A percentile compares a stretch with the other conserved stretches of the same genome.
Evolutionary conservation across 2,329 filamentous ascomycete genomes (phyloP).

Genomic region (Microcyclosporella mali): DNA sequence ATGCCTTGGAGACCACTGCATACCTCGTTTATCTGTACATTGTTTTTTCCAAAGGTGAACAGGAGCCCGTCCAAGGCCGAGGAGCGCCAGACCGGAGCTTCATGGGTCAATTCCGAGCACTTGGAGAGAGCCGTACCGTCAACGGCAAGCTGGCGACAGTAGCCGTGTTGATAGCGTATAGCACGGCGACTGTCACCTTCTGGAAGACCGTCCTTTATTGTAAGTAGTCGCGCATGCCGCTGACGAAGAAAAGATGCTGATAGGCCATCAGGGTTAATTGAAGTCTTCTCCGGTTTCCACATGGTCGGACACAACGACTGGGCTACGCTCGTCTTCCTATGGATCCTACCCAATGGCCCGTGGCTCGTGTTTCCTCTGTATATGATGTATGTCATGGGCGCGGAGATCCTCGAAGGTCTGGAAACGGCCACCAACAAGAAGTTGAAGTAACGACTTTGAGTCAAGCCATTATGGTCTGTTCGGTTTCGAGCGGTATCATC

Average conservation of each 20-base stretch:
- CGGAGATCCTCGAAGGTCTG: constrained; percentile 57
- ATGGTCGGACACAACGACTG: constrained; percentile 58
- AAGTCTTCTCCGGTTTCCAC: constrained; percentile 54
- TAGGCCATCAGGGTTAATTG: constrained; percentile 49
- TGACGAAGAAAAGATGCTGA: background rate
- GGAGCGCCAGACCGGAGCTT: constrained; percentile 38
- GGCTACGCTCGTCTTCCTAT: constrained; percentile 50
- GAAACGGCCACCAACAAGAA: constrained; percentile 33
- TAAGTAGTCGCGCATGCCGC: constrained; percentile 14
- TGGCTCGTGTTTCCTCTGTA: constrained; percentile 61
- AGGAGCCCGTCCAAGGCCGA: constrained; percentile 30
- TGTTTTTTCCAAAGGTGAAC: constrained; percentile 39
- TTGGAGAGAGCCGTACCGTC: constrained; percentile 47
- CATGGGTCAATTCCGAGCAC: constrained; percentile 41
- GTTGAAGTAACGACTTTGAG: constrained; percentile 11
- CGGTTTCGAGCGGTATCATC: too few species aligned
- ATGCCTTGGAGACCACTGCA: constrained; percentile 60
- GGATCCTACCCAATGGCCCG: constrained; percentile 60
- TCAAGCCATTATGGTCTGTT: too few species aligned
- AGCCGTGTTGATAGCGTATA: constrained; percentile 55
- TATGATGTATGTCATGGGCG: constrained; percentile 54
- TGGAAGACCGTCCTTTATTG: constrained; percentile 64
- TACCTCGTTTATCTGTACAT: constrained; percentile 59
- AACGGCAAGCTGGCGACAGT: constrained; percentile 47
- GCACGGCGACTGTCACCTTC: constrained; percentile 56